Evolutionary conservation across 495 filamentous ascomycete species (phyloP), one percentile per base, ranked within the genome.

Genomic region (Aspergillus heteromorphus): DNA sequence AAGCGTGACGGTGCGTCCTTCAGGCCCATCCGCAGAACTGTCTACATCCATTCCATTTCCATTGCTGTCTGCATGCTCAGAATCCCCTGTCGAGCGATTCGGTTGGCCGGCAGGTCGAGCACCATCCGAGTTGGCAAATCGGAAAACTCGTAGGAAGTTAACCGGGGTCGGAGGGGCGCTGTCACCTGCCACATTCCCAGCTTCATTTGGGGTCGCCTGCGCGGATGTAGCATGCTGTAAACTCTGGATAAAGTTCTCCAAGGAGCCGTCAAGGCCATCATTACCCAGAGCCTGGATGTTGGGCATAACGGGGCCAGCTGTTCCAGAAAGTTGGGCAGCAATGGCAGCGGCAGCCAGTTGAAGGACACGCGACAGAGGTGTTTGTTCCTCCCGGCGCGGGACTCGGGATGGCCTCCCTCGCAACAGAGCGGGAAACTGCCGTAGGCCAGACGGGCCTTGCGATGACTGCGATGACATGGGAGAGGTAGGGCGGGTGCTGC

Each of bases 1-100:
- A 49, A 87, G 74, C 7, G 84, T 85, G 14, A 87, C 82, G 55
- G 81, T 84, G 14, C 84, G 76, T 11, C 79, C 83, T 51, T 86
- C 84, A 18, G 57, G 49, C n/a, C 68, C 73, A 42, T 81, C 79
- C 18, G 67, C 51, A 47, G 74, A 67, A 31, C 75, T 73, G 40
- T 79, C 73, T 42, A 71, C 57, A 51, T 75, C 72, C 60, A 75
- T 66, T 40, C 60, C 62, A 49, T 72, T 68, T 4, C 54, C 48
- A 13, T 56, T 48, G 8, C 51, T 48, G 5, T 47, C 55, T 11
- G 29, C 23, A 40, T 60, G 60, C 18, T 64, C 61, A 9, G 58
- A 40, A 4, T 57, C 56, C 17, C 55, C 53, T 18, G 60, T 31
- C 36, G 53, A 65, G 17, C 55, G 61, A 30, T 58, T 61, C n/a